Base-by-base conservation (phyloP, 345 rosid genomes). In the Mercurialis annua region DNA sequence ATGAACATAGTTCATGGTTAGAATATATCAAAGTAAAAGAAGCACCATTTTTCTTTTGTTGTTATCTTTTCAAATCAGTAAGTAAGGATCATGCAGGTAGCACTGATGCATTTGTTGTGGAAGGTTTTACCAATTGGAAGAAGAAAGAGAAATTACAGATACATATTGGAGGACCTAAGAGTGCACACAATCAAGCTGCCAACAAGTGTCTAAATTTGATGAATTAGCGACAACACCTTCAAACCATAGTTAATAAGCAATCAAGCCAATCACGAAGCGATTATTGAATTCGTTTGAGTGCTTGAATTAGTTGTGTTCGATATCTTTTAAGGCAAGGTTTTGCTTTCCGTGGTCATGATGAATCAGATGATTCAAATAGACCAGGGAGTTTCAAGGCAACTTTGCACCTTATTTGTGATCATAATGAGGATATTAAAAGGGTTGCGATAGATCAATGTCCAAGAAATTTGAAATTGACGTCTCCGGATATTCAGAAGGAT, bases 401-500 rank as follows among this genome's bases (percentile, higher is more conserved):
- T 5, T 65, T 48, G n/a, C 24, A 50, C 11, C 68, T 68, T 64
- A 43, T 26, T 56, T 17, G 38, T 29, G 1, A 40, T 7, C 44
- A 57, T 63, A 63, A 63, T 68, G 61, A 56, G 23, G 12, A 15
- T 7, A 34, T 63, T 2, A 36, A 48, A 5, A 26, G 7, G 23
- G 46, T 47, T 62, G 17, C 30, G n/a, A 11, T 33, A 34, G 43
- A 29, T 15, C 16, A 73, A 63, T 44, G 44, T 54, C 36, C 40
- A 17, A 16, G 26, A 34, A 60, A 62, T 47, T 49, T 26, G n/a
- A n/a, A n/a, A n/a, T n/a, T 31, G 20, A 62, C 43, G 34, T 29
- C 29, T 1, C 61, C n/a, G 11, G 57, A 51, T 2, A 65, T 71
- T 33, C 59, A 71, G 56, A 56, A 64, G 9, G 65, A 64, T 24